phyloP scores from a whole-genome alignment of 2,329 filamentous ascomycete genomes.

The Penicillium sp. region DNA sequence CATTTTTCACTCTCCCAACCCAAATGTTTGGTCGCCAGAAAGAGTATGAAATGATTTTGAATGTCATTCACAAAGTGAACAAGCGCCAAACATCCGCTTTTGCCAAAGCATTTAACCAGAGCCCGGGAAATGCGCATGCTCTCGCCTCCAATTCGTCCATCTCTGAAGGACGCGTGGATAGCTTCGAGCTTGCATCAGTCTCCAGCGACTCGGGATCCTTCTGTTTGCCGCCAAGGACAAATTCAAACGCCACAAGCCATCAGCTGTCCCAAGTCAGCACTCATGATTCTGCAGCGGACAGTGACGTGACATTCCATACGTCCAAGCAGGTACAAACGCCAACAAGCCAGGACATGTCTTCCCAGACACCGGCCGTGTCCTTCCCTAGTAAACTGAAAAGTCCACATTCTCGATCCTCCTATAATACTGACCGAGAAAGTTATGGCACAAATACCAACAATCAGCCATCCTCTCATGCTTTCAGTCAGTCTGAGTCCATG shows the following conservation, averaged over 20 bases:
- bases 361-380: conserved; percentile 7
- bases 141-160: conserved; percentile 57
- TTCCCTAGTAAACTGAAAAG: conserved; percentile 35
- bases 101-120: conserved; percentile 34
- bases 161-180: conserved; percentile 53
- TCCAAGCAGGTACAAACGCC: conserved; percentile 27
- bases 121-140: conserved; percentile 46
- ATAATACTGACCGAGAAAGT: conserved; percentile 42
- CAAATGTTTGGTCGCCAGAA: conserved; percentile 76
- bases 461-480: conserved; percentile 34
- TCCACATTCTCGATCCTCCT: conserved; percentile 40
- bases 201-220: conserved; percentile 58
- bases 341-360: conserved; percentile 11
- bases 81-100: conserved; percentile 57
- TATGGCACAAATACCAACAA: conserved; percentile 34
- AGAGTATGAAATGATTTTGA: conserved; percentile 70
- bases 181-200: conserved; percentile 52
- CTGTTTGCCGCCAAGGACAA: conserved; percentile 40
- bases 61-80: conserved; percentile 75
- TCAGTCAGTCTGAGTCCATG: conserved; percentile 35
- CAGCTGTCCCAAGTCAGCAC: conserved; percentile 33
- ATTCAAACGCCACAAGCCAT: conserved; percentile 37
- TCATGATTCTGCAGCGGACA: conserved; percentile 39
- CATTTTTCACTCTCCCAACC: conserved; percentile 84
- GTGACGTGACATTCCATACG: conserved; percentile 37